Percentiles rank a stretch among this genome's conserved stretches.
These are phyloP conservation scores for Orobanche coerulescens DNA, from an alignment of 257 asterid species.

Conservation along the genomic window DNA sequence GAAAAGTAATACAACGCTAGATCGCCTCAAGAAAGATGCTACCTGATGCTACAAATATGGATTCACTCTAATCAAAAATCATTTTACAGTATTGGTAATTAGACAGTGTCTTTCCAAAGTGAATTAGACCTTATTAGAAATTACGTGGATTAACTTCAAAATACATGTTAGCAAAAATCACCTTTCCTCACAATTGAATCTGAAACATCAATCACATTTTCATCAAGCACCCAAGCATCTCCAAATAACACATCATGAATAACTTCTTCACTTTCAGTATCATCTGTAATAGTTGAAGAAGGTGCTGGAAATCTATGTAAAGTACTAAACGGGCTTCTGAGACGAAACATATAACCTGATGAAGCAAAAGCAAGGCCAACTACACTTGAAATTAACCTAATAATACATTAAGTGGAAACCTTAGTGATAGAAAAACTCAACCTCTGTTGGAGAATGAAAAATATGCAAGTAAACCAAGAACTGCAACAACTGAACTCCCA, in stretches of 20 bases:
- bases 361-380: constrained; percentile 8
- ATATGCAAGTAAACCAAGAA: constrained; percentile 52
- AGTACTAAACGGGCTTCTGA: constrained; percentile 28
- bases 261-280: constrained; percentile 26
- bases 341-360: constrained; percentile 41
- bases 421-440: constrained; percentile 17
- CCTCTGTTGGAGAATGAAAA: constrained; percentile 50
- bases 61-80: neutral
- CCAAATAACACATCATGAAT: constrained; percentile 26
- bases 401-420: no score
- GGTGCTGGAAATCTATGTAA: constrained; percentile 27
- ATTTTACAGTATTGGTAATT: neutral
- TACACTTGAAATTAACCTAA: no score
- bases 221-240: constrained; percentile 32
- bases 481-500: constrained; percentile 53
- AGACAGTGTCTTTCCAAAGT: neutral
- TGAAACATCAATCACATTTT: constrained; percentile 16
- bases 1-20: neutral
- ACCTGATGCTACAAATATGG: neutral
- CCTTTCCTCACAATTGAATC: constrained; percentile 39
- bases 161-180: constrained; percentile 20
- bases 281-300: constrained; percentile 24
- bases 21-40: neutral
- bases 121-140: constrained; percentile 8
- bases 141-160: neutral